phyloP scores from a whole-genome alignment of 2,329 filamentous ascomycete species.

The Botrytis sinoallii region DNA sequence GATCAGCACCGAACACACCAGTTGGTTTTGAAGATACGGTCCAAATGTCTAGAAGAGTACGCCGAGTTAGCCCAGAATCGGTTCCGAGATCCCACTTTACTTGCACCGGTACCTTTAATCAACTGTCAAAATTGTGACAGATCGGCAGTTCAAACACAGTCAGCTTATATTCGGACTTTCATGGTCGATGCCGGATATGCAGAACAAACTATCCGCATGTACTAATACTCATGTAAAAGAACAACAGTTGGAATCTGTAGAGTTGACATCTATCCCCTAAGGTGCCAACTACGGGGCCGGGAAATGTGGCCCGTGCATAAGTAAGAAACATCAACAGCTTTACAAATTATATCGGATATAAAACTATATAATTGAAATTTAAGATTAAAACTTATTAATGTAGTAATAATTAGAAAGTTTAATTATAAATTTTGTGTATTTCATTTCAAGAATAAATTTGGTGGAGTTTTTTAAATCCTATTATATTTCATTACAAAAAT shows the following conservation, averaged over 20 bases:
- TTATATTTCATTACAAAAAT: too few relatives aligned
- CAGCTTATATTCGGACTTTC: conserved; percentile 8
- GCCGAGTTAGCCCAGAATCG: not conserved
- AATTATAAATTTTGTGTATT: too few relatives aligned
- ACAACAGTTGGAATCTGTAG: not conserved
- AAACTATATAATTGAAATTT: too few relatives aligned
- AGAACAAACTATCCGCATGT: not conserved
- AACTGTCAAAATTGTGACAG: not conserved
- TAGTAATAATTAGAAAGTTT: too few relatives aligned
- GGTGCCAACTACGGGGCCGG: too few relatives aligned
- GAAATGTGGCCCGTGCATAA: too few relatives aligned
- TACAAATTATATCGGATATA: too few relatives aligned
- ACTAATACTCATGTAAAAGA: not conserved
- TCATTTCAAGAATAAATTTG: too few relatives aligned
- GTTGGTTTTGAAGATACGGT: not conserved
- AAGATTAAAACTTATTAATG: too few relatives aligned
- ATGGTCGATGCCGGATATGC: not conserved
- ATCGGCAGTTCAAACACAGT: conserved; percentile 10
- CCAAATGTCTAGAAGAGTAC: not conserved
- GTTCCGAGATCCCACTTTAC: not conserved
- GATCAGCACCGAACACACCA: not conserved
- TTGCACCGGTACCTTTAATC: not conserved
- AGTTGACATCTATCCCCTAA: not conserved
- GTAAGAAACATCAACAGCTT: too few relatives aligned
- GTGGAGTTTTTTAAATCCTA: too few relatives aligned